phyloP scores from a whole-genome alignment of 305 asterid genomes.

The Fraxinus paxiana region DNA sequence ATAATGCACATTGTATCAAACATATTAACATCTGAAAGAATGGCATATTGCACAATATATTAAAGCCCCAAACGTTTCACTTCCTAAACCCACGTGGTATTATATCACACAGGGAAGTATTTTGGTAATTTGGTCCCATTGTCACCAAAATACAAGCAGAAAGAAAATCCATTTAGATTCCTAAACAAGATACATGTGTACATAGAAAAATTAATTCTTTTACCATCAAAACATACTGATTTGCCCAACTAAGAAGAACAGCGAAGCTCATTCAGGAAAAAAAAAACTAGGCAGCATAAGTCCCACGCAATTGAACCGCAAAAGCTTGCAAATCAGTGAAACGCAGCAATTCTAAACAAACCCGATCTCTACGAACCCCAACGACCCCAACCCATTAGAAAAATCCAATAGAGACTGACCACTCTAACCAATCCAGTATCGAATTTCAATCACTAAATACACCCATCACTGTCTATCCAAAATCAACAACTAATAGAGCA shows the following conservation, averaged over 20 bases:
- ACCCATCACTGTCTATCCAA: neutral
- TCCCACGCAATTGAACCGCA: neutral
- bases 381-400: constrained; percentile 6
- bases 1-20: constrained; percentile 17
- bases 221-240: neutral
- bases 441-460: constrained; percentile 15
- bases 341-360: constrained; percentile 22
- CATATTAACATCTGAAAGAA: constrained; percentile 7
- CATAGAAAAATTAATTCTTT: neutral
- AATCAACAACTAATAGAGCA: neutral
- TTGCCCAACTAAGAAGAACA: neutral
- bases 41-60: neutral
- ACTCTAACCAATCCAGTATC: neutral
- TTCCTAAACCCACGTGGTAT: neutral
- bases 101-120: neutral
- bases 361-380: constrained; percentile 5
- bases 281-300: neutral
- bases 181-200: neutral
- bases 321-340: neutral
- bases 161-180: neutral
- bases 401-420: constrained; percentile 3
- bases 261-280: neutral
- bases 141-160: neutral
- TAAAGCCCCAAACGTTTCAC: neutral
- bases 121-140: neutral